Evolutionary conservation across 2,329 filamentous ascomycete species (phyloP), one percentile per base, ranked within the genome.

Genomic region (Ophidiomyces ophidiicola): DNA sequence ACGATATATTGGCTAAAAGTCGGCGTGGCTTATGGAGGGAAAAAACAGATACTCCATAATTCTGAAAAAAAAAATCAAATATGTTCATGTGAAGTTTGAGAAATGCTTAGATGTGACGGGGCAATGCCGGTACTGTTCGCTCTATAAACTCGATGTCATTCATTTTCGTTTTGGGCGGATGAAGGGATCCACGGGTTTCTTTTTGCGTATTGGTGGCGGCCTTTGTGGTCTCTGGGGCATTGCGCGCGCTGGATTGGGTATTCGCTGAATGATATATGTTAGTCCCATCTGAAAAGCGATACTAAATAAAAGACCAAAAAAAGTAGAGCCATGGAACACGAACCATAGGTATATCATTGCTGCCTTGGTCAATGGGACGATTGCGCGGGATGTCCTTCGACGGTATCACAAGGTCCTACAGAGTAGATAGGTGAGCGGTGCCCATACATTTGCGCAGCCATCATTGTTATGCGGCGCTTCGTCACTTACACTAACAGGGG

Each of bases 101-200:
- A n/a, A n/a, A n/a, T n/a, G n/a, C n/a, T n/a, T n/a, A n/a, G n/a
- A n/a, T n/a, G n/a, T n/a, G n/a, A n/a, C n/a, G n/a, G n/a, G n/a
- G n/a, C n/a, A n/a, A n/a, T n/a, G n/a, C n/a, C n/a, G n/a, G n/a
- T n/a, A n/a, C n/a, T 5, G 10, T 17, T 32, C 8, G 11, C 11
- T 3, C 12, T 15, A 24, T 6, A 5, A 32, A 25, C n/a, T 10
- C 10, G 32, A 17, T 18, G 11, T 11, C 7, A 21, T 33, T 34
- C 26, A 45, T 32, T 55, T 55, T 40, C 53, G 50, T 45, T 60
- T 63, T 11, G 61, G 61, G 25, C 60, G 53, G 43, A 64, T 63
- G 43, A 64, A 64, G 3, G 59, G 59, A 39, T 63, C 60, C 14
- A 44, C 52, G 15, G 57, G 53, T 44, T 62, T 63, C 48, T 59